These are phyloP conservation scores for Cicer yamashitae DNA, from an alignment of 306 rosid genomes.

Conservation along the genomic window DNA sequence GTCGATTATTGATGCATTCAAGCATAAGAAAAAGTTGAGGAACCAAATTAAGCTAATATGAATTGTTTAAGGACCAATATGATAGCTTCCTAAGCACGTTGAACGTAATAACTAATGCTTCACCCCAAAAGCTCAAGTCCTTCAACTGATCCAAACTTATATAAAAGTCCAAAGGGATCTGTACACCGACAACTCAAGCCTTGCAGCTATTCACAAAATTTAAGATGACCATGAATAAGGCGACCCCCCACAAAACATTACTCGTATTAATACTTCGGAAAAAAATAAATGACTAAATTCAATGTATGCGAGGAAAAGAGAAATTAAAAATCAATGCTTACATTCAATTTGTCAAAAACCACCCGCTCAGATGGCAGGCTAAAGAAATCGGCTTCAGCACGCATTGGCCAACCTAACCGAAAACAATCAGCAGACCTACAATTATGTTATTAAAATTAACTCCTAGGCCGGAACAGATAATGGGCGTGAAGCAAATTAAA, in stretches of 20 bases:
- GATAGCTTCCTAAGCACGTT: background rate
- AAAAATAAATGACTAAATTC: background rate
- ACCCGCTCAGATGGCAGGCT: conserved; percentile 43
- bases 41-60: background rate
- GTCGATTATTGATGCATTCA: background rate
- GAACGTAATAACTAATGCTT: background rate
- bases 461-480: conserved; percentile 21
- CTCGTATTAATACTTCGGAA: background rate
- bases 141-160: background rate
- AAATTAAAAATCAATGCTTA: conserved; percentile 46
- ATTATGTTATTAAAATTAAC: conserved; percentile 40
- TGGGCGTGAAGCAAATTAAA: conserved; percentile 8
- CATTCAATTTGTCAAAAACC: conserved; percentile 59
- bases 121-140: conserved; percentile 17
- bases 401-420: conserved; percentile 99
- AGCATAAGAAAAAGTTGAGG: background rate
- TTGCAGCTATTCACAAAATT: conserved; percentile 19
- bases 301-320: conserved; percentile 14
- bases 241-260: background rate
- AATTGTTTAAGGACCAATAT: conserved; percentile 16
- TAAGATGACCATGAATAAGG: background rate
- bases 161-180: background rate
- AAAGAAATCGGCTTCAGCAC: conserved; percentile 92
- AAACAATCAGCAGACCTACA: conserved; percentile 96
- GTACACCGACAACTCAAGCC: background rate